Base-by-base conservation (phyloP, 306 rosid genomes). In the Mucuna pruriens region DNA sequence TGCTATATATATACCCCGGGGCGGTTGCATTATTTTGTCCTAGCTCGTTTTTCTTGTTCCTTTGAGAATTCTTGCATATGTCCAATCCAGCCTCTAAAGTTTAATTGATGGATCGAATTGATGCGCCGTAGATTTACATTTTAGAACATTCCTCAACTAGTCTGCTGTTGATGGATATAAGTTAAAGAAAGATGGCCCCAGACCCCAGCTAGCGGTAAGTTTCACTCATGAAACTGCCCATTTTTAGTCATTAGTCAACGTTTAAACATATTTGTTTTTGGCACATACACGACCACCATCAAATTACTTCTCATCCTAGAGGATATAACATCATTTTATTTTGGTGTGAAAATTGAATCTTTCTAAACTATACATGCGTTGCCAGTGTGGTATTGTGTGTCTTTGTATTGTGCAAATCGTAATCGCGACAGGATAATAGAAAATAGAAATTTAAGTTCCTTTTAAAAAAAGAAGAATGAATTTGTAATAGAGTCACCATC, bases 171-270 rank as follows among this genome's bases (percentile, higher is more conserved):
- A 79, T 66, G 74, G 64, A 78, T 20, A 22, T 15, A 66, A 68
- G 31, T 66, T 36, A 77, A 64, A 76, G 79, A 12, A 16, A 75
- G 11, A 19, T 63, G 82, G 73, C 65, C 75, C 75, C 82, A 75
- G 31, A 11, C 4, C 40, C 9, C 16, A 11, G 63, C 26, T 20
- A 58, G 38, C n/a, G 6, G 36, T 9, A 26, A 48, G 72, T 57
- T 61, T 61, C 55, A 63, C 23, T 76, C 48, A 7, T 64, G 29
- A 64, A 65, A 65, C 15, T 34, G 39, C 39, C n/a, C 65, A 20
- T 15, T 78, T 62, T 36, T 16, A 23, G 29, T 51, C 40, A 52
- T 13, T 1, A 22, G 77, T 58, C 71, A 79, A 71, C 71, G 5
- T 17, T 39, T 52, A 19, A 66, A 66, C 45, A 25, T 26, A 6